Evolutionary conservation across 148 eudicot genomes (phyloP).

Genomic region (Agrostemma githago): DNA sequence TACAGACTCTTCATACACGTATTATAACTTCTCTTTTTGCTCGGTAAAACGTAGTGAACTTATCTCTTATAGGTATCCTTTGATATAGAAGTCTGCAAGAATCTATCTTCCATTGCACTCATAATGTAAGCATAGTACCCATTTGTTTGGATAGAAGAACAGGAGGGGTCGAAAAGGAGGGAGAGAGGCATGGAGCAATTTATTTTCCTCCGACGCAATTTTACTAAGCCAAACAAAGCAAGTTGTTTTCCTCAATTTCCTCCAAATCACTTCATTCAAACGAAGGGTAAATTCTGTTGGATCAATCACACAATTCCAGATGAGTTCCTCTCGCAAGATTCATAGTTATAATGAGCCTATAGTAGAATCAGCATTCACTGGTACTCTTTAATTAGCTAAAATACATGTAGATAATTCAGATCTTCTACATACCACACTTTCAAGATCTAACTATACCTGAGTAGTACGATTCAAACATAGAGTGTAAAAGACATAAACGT

Average conservation of each 20-base stretch:
- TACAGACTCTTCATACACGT: neutral
- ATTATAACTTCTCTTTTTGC: neutral
- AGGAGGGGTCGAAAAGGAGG: neutral
- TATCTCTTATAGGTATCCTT: neutral
- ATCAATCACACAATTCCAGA: constrained; percentile 1
- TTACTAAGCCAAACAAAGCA: neutral
- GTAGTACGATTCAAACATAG: neutral
- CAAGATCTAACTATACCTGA: neutral
- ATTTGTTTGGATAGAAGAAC: neutral
- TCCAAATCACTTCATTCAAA: neutral
- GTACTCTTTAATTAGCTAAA: neutral
- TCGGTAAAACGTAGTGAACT: neutral
- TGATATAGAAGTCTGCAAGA: neutral
- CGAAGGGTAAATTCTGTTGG: neutral
- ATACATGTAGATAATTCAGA: neutral
- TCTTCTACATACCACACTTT: neutral
- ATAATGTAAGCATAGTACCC: neutral
- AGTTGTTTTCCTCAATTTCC: neutral
- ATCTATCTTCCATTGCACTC: neutral
- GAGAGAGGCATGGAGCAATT: neutral
- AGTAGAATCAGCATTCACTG: neutral
- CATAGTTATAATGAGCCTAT: neutral
- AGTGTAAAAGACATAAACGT: neutral
- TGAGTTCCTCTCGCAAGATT: neutral
- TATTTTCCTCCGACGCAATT: neutral